Evolutionary conservation across 805 yeast species (phyloP), one percentile per base, ranked within the genome.

Genomic region (Teunomyces atbi): DNA sequence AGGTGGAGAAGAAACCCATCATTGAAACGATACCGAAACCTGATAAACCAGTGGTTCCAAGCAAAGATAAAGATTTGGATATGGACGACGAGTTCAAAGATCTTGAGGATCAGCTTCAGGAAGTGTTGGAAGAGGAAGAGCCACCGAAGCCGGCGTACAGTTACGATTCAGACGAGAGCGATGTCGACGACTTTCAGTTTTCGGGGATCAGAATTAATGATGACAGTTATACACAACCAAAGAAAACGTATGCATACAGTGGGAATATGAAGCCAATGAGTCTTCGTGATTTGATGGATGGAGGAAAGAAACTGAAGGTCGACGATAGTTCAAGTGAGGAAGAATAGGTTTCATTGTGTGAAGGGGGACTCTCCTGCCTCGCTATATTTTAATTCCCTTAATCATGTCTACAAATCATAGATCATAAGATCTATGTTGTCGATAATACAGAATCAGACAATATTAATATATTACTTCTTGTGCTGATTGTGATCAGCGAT

Each of bases 1-100:
- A 34, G 26, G 45, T 42, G 6, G 32, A 5, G 12, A 40, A 46
- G 23, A 47, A 45, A 36, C 42, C 48, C 1, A 45, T 38, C 3
- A 47, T 47, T 15, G 47, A 34, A 16, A 44, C 47, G 41, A 29
- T 29, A 16, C 12, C 44, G 10, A 23, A 19, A 21, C 5, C 30
- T 6, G n/a, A 19, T 26, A 40, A 28, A n/a, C n/a, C n/a, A 26
- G 41, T 23, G 44, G n/a, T 16, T 7, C 8, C 42, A 13, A 36
- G 13, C 8, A 48, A 37, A 5, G 49, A 41, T 12, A 48, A 37
- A 5, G 49, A 41, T 12, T 46, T 46, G n/a, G 71, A 63, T 15
- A 52, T 60, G 49, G 69, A 61, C 23, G 75, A 72, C 53, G 76
- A 71, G 23, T 72, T 72, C 47, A 66, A 66, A 34, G 76, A 71